Evolutionary conservation across 768 basidiomycete species (phyloP).

Genomic region (Lactarius quietus): DNA sequence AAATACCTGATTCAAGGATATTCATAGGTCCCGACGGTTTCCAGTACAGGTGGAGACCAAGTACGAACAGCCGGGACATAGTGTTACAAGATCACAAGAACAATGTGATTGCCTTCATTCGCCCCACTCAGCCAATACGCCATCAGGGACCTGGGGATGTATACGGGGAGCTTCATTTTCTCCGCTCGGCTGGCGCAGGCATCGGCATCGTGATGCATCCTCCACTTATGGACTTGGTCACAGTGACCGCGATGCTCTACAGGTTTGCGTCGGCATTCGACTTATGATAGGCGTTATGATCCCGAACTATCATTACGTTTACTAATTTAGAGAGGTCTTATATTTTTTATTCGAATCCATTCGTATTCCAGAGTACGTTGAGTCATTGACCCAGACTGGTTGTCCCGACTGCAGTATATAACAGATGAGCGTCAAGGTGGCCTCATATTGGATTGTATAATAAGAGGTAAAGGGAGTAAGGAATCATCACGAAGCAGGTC

Average conservation of each 20-base stretch:
- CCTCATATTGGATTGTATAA: no score
- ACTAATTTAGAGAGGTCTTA: constrained; percentile 17
- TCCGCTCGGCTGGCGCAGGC: constrained; percentile 72
- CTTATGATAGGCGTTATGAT: constrained; percentile 27
- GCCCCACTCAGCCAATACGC: constrained; percentile 68
- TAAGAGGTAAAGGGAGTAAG: no score
- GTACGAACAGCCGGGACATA: constrained; percentile 47
- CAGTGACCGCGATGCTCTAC: constrained; percentile 81
- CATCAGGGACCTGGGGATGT: constrained; percentile 80
- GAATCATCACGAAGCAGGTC: no score
- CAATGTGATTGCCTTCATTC: constrained; percentile 74
- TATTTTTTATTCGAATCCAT: neutral
- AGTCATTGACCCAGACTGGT: no score
- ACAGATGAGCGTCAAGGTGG: no score
- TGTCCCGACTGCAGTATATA: no score
- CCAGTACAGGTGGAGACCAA: constrained; percentile 78
- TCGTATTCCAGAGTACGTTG: no score
- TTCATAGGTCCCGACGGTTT: constrained; percentile 83
- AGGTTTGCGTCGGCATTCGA: constrained; percentile 62
- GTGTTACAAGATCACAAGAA: constrained; percentile 71
- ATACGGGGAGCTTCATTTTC: constrained; percentile 79
- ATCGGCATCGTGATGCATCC: constrained; percentile 87
- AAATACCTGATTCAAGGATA: constrained; percentile 46
- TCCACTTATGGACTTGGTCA: constrained; percentile 86
- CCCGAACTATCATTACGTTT: constrained; percentile 12